A percentile compares a stretch with the other conserved stretches of the same genome.
Evolutionary conservation across 129 eudicot species (phyloP).

Genomic region (Flaveria bidentis): DNA sequence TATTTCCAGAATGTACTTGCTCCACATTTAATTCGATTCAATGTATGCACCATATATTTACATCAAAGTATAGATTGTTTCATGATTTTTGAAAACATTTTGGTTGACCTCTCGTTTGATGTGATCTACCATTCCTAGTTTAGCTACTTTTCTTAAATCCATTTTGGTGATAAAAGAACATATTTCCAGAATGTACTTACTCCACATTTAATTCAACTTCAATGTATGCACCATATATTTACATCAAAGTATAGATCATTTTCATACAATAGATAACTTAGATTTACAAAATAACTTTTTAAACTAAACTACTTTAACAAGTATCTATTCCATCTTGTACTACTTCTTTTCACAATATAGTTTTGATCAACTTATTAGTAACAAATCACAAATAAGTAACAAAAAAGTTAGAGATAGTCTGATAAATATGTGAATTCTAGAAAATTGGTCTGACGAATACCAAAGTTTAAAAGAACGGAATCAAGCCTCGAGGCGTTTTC

Average conservation of each 20-base stretch:
- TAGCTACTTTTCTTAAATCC: background rate
- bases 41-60: background rate
- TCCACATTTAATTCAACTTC: background rate
- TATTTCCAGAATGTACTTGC: background rate
- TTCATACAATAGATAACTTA: background rate
- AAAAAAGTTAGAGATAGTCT: background rate
- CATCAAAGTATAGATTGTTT: background rate
- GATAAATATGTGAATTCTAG: background rate
- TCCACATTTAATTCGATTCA: background rate
- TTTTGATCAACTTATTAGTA: background rate
- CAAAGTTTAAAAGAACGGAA: too few relatives aligned
- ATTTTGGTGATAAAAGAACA: background rate
- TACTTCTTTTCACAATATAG: background rate
- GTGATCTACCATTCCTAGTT: background rate
- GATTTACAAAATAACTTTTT: background rate
- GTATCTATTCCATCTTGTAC: background rate
- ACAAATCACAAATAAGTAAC: background rate
- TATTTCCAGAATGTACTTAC: background rate
- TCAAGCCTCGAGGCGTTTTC: too few relatives aligned
- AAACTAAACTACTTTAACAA: conserved; percentile 4
- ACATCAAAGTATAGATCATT: conserved; percentile 8
- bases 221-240: background rate
- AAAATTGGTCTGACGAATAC: background rate
- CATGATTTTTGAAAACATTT: background rate
- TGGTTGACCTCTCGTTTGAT: background rate